Base-by-base conservation (phyloP, 495 filamentous ascomycete genomes). In the Talaromyces trachyspermus region DNA sequence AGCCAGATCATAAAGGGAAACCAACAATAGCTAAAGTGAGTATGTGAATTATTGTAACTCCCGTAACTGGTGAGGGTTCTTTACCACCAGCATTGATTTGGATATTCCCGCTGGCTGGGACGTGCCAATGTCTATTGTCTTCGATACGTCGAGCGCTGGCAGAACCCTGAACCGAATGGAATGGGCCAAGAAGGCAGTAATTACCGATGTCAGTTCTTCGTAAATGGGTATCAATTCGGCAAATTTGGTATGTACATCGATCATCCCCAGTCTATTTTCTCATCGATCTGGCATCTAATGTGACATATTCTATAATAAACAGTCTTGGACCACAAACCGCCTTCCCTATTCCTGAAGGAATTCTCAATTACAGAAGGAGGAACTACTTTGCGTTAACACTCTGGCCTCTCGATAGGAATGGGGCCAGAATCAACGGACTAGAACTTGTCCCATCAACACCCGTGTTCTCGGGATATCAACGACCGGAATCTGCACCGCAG, bases 271-370 rank as follows among this genome's bases (percentile, higher is more conserved):
- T n/a, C n/a, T n/a, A n/a, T n/a, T n/a, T n/a, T n/a, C n/a, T n/a
- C n/a, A n/a, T n/a, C n/a, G n/a, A n/a, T n/a, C n/a, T n/a, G n/a
- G n/a, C n/a, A n/a, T n/a, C n/a, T n/a, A n/a, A n/a, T n/a, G n/a
- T n/a, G n/a, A n/a, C n/a, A n/a, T n/a, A n/a, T n/a, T n/a, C n/a
- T n/a, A n/a, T n/a, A n/a, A n/a, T n/a, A n/a, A n/a, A n/a, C n/a
- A n/a, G n/a, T n/a, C n/a, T 88, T 46, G 87, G 86, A 6, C 86
- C 86, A 14, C 85, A 90, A 65, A 80, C 70, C 5, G 62, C 68
- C 42, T 85, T 76, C 57, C 80, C 79, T 6, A 80, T 86, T 15
- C 83, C 84, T 0, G 70, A 83, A 60, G 83, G 82, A 18, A 79
- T 88, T 30, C 53, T 86, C 29, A 76, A 86, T 52, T 80, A 85